Base-by-base conservation (phyloP, 805 yeast species). In the Teunomyces barrocoloradensis region DNA sequence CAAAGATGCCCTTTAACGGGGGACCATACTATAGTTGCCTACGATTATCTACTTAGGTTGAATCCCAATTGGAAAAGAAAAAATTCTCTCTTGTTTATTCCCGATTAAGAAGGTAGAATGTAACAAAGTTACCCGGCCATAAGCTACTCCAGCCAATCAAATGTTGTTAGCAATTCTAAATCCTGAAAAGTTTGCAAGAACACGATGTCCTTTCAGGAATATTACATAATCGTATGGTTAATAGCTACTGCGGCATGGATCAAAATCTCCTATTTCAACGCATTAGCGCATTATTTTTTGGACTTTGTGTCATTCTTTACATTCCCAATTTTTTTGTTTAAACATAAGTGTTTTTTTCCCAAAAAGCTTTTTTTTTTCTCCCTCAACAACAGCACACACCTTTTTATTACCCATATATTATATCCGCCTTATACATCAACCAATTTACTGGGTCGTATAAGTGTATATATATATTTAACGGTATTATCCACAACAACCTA, bases 361-460 rank as follows among this genome's bases (percentile, higher is more conserved):
- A 23, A 37, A 37, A 37, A 37, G 17, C 25, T 13, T 37, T 37
- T 37, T 37, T 36, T 37, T 37, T 23, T 17, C 40, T 37, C 40
- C 23, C 28, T 37, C 29, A 21, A 21, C 40, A 23, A 23, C 40
- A 37, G 27, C 17, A 37, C n/a, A n/a, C n/a, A n/a, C 11, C 40
- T 20, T 23, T 23, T 37, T 37, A 37, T 37, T 37, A 37, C 40
- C 38, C 40, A 37, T 37, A 37, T 37, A 37, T 37, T 37, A 37
- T 37, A 37, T 37, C 13, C 29, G 25, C 40, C 40, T 37, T 37
- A 37, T 37, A 37, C 29, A 20, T 13, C 25, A 23, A 23, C 25
- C 25, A 23, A 12, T 21, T 21, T 37, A 20, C 23, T n/a, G 15
- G 40, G 40, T 37, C 25, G 40, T 37, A 37, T 37, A 37, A 37